A percentile compares a stretch with the other conserved stretches of the same genome.
Conservation (phyloP, 192 early-diverging fungal species). For the Obelidium mucronatum region DNA sequence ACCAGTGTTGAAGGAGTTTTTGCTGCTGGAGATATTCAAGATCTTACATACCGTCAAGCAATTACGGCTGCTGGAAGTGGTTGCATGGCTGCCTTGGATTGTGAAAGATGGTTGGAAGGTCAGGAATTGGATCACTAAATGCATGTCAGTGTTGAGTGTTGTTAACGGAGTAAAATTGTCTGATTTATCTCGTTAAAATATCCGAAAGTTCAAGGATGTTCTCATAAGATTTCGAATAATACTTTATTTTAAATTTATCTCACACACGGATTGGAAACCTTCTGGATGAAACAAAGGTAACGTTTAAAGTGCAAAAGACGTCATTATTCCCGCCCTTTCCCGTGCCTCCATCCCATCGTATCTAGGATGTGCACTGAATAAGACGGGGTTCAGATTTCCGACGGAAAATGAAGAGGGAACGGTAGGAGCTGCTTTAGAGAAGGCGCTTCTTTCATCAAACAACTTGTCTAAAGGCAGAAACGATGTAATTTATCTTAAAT, state of each 20-base stretch:
- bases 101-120: slow-evolving; percentile 91
- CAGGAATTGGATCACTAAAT: slow-evolving; percentile 42
- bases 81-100: slow-evolving; percentile 97
- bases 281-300: too few species aligned
- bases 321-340: slow-evolving; percentile 28
- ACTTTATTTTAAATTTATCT: too few species aligned
- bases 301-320: not conserved
- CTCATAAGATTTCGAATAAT: too few species aligned
- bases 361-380: slow-evolving; percentile 25
- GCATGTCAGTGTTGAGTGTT: too few species aligned
- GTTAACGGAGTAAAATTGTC: too few species aligned
- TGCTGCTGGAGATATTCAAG: slow-evolving; percentile 98
- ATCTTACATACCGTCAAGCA: slow-evolving; percentile 95
- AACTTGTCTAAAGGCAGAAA: not conserved
- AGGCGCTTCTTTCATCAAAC: not conserved
- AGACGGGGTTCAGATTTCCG: not conserved
- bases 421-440: too few species aligned
- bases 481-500: not conserved
- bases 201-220: too few species aligned
- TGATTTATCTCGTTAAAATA: slow-evolving; percentile 55
- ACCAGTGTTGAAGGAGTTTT: slow-evolving; percentile 94
- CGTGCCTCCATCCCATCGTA: slow-evolving; percentile 17
- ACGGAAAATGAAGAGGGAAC: not conserved
- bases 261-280: too few species aligned
- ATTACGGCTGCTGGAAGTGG: slow-evolving; percentile 92